phyloP scores from a whole-genome alignment of 2,329 filamentous ascomycete species.

The Pseudogymnoascus destructans region DNA sequence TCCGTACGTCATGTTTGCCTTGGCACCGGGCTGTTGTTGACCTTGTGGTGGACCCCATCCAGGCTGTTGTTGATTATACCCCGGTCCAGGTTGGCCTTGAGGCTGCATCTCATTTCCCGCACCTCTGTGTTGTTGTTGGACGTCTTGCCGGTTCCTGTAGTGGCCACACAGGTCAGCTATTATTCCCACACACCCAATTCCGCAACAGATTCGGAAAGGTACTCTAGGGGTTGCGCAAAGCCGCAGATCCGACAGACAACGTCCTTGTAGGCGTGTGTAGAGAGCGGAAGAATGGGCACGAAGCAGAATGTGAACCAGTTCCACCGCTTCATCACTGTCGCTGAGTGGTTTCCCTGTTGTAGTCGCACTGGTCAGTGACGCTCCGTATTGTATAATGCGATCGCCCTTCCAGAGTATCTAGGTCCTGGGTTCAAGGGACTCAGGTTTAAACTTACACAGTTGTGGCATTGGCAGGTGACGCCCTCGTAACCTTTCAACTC shows the following conservation, averaged over 20 bases:
- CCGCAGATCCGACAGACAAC: conserved; percentile 64
- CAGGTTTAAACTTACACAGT: conserved; percentile 33
- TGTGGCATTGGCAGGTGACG: conserved; percentile 48
- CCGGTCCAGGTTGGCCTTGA: neutral
- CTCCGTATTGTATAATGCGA: neutral
- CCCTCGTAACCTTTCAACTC: conserved; percentile 43
- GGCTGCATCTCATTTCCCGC: conserved; percentile 2
- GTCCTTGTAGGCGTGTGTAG: conserved; percentile 52
- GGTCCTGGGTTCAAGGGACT: neutral
- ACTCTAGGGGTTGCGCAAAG: conserved; percentile 53
- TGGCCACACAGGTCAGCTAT: neutral
- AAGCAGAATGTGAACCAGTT: conserved; percentile 75
- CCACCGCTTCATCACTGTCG: conserved; percentile 46
- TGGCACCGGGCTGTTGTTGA: conserved; percentile 1
- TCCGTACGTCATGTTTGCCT: conserved; percentile 8
- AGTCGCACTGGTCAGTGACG: neutral
- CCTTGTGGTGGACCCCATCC: conserved; percentile 4
- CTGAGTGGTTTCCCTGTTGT: conserved; percentile 43
- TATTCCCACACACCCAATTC: neutral
- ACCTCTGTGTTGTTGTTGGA: neutral
- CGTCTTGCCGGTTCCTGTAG: neutral
- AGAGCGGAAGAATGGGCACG: conserved; percentile 61
- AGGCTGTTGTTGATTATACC: neutral
- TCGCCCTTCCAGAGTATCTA: neutral
- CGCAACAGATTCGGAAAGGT: neutral